A percentile compares a stretch with the other conserved stretches of the same genome.
phyloP scores from a whole-genome alignment of 345 rosid species.

The Firmiana major region DNA sequence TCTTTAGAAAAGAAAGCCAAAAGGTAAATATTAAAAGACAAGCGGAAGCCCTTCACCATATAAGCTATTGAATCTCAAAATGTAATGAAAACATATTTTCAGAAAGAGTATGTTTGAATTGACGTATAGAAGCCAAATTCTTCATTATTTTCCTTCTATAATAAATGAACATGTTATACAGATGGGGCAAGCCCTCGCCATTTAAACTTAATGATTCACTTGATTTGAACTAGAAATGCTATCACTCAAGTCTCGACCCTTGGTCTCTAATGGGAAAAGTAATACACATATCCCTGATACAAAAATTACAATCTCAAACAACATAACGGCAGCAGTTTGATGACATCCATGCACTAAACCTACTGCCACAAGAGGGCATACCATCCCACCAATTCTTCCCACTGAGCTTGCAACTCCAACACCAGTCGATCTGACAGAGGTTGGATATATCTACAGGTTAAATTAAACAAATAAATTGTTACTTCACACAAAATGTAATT shows the following conservation, averaged over 20 bases:
- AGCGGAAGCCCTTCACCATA: no score
- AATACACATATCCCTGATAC: conserved; percentile 61
- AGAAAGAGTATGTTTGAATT: no score
- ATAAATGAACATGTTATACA: not conserved
- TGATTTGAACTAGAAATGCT: conserved; percentile 27
- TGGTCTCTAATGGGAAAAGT: conserved; percentile 79
- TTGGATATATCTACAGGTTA: conserved; percentile 66
- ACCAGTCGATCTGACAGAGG: conserved; percentile 86
- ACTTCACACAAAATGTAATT: not conserved
- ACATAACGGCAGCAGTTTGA: conserved; percentile 56
- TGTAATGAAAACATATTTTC: no score
- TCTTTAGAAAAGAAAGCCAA: no score
- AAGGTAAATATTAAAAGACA: no score
- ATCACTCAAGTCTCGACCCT: conserved; percentile 65
- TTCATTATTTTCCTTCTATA: not conserved
- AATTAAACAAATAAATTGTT: not conserved
- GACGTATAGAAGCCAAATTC: not conserved
- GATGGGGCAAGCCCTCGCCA: not conserved
- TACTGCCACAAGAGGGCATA: conserved; percentile 87
- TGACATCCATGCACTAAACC: conserved; percentile 80
- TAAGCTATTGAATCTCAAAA: no score
- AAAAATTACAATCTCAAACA: conserved; percentile 58
- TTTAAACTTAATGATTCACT: conserved; percentile 10
- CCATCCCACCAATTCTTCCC: conserved; percentile 91
- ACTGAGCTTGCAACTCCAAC: conserved; percentile 80